Evolutionary conservation across 306 rosid species (phyloP).

Genomic region (Ochetophila trinervis): DNA sequence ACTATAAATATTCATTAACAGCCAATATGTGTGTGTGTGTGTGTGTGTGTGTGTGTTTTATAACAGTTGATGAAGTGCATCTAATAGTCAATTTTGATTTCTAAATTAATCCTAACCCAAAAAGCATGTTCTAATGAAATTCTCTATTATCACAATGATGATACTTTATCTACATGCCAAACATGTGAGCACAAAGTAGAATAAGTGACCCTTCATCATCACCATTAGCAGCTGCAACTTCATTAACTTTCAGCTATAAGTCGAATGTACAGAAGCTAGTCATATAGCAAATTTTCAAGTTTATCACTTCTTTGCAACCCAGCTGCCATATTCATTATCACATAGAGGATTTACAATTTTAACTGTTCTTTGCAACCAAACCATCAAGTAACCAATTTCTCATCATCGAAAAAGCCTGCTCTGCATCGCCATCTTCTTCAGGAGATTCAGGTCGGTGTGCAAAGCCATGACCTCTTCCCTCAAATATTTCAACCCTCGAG

Average conservation of each 20-base stretch:
- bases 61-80: background rate
- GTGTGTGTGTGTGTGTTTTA: too few relatives aligned
- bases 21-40: too few relatives aligned
- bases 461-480: conserved; percentile 77
- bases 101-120: background rate
- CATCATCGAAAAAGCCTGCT: conserved; percentile 54
- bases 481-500: conserved; percentile 50
- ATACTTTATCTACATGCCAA: background rate
- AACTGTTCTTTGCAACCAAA: conserved; percentile 29
- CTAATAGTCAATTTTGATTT: background rate
- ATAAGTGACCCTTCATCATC: conserved; percentile 2
- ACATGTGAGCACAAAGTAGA: background rate
- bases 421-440: conserved; percentile 85
- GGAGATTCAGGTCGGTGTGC: conserved; percentile 70
- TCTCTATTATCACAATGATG: background rate
- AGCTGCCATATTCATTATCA: too few relatives aligned
- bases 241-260: background rate
- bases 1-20: too few relatives aligned
- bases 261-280: background rate
- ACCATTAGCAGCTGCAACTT: background rate
- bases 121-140: background rate
- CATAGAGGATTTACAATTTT: too few relatives aligned
- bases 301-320: too few relatives aligned
- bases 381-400: conserved; percentile 65
- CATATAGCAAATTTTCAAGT: too few relatives aligned